Evolutionary conservation across 2,329 filamentous ascomycete species (phyloP).

Genomic region (Trichoderma cornu-damae): DNA sequence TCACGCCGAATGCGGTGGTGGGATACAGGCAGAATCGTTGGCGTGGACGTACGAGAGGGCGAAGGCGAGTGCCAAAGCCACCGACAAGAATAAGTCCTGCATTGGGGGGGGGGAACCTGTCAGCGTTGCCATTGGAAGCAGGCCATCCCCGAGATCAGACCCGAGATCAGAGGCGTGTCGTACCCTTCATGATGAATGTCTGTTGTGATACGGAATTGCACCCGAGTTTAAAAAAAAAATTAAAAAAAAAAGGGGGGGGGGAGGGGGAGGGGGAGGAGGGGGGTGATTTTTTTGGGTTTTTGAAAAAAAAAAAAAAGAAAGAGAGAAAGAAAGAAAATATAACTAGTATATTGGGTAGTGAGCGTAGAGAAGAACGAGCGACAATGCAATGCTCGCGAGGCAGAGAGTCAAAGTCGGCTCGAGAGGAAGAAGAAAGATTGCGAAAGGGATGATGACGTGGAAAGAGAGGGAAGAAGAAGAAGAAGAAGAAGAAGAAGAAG

Average conservation of each 20-base stretch:
- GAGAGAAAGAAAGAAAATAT: not conserved
- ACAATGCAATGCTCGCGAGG: slow-evolving; percentile 17
- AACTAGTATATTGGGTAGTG: slow-evolving; percentile 15
- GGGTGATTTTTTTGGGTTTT: too few species aligned
- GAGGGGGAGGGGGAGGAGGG: not conserved
- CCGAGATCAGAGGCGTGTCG: not conserved
- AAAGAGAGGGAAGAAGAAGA: slow-evolving; percentile 4
- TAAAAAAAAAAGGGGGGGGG: too few species aligned
- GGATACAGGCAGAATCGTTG: slow-evolving; percentile 11
- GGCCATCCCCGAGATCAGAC: not conserved
- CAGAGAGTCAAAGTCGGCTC: slow-evolving; percentile 2
- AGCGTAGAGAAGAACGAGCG: slow-evolving; percentile 21
- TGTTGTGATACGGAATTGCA: slow-evolving; percentile 21
- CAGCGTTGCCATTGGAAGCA: slow-evolving; percentile 20
- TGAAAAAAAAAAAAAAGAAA: too few species aligned
- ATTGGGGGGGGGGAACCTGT: slow-evolving; percentile 16
- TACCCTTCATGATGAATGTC: slow-evolving; percentile 35
- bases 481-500: not conserved
- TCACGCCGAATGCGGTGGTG: not conserved
- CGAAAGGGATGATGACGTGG: too few species aligned
- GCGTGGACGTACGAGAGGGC: slow-evolving; percentile 69
- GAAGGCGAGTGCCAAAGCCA: slow-evolving; percentile 95
- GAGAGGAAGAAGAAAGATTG: slow-evolving; percentile 6
- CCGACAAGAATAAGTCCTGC: slow-evolving; percentile 96
- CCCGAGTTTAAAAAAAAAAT: too few species aligned